These are phyloP conservation scores for Datisca glomerata DNA, from an alignment of 306 rosid genomes.

Conservation along the genomic window DNA sequence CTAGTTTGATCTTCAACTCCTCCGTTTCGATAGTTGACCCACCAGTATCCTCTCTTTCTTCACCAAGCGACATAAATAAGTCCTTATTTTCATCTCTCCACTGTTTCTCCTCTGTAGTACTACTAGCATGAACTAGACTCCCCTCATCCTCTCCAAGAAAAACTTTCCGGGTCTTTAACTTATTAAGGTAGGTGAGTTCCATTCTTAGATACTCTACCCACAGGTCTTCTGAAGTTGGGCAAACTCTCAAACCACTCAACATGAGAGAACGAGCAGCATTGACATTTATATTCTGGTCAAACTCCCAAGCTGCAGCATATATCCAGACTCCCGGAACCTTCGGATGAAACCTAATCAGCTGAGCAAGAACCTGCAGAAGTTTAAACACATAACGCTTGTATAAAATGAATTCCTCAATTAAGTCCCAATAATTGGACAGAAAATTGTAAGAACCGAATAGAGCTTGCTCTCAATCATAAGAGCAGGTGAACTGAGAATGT, in stretches of 20 bases:
- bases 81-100: slow-evolving; percentile 80
- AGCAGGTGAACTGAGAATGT: no score
- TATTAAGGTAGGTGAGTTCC: slow-evolving; percentile 84
- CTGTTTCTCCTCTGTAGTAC: slow-evolving; percentile 39
- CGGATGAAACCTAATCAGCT: slow-evolving; percentile 71
- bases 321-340: slow-evolving; percentile 87
- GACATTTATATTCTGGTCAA: slow-evolving; percentile 68
- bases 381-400: not conserved
- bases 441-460: no score
- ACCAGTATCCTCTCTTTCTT: slow-evolving; percentile 23
- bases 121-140: slow-evolving; percentile 31
- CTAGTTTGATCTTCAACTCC: slow-evolving; percentile 26
- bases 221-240: slow-evolving; percentile 66
- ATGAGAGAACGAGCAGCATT: slow-evolving; percentile 79
- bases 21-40: slow-evolving; percentile 18
- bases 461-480: no score
- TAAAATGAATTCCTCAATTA: no score
- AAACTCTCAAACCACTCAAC: slow-evolving; percentile 79
- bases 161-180: slow-evolving; percentile 80
- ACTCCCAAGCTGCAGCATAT: slow-evolving; percentile 99
- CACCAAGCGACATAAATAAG: slow-evolving; percentile 51
- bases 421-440: no score
- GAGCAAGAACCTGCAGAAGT: slow-evolving; percentile 54
- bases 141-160: slow-evolving; percentile 88
- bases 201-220: slow-evolving; percentile 94